Evolutionary conservation across 1,284 basidiomycete species (phyloP), one percentile per base, ranked within the genome.

Genomic region (Leccinum angustisporum): DNA sequence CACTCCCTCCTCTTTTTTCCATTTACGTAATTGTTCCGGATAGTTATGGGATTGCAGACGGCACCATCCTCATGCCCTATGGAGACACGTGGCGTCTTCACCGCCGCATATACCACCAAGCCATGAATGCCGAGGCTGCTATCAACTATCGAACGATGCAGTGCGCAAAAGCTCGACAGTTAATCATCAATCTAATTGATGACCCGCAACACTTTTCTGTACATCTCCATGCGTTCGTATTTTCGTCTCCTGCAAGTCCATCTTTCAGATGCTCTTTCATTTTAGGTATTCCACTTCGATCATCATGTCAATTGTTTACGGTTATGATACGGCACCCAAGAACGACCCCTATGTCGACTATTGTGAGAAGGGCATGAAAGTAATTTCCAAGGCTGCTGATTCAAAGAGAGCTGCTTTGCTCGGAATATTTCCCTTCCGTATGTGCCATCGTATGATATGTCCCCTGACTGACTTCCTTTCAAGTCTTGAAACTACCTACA

Each of bases 21-120:
- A 13, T 36, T 63, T 10, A 54, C 30, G 33, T 43, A 27, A 46
- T 51, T 51, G 16, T 54, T 16, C 21, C 13, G 4, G 33, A 16
- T 21, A 74, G 71, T n/a, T 74, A 72, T 27, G 71, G 70, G 21
- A 59, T 72, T 38, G 67, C 62, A 13, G 55, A 60, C 18, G 72
- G 68, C 38, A 68, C 72, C 16, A 8, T 74, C 43, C 60, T 73
- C 43, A 65, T 74, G 63, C 64, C 62, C 25, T 72, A 72, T 46
- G 72, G 71, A 2, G 68, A 71, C 13, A 65, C 58, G 6, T 74
- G 70, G 72, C 68, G 72, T 40, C 67, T 71, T 21, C 66, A 72
- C 33, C 72, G 71, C 6, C 71, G 70, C 21, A 63, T 73, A 27
- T 73, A 69, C 46, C 66, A 70, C 27, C 70, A 73, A 56, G 61